A percentile compares a stretch with the other conserved stretches of the same genome.
These are phyloP conservation scores for Phytophthora brassicae DNA, from an alignment of 352 stramenopile genomes.

Conservation along the genomic window DNA sequence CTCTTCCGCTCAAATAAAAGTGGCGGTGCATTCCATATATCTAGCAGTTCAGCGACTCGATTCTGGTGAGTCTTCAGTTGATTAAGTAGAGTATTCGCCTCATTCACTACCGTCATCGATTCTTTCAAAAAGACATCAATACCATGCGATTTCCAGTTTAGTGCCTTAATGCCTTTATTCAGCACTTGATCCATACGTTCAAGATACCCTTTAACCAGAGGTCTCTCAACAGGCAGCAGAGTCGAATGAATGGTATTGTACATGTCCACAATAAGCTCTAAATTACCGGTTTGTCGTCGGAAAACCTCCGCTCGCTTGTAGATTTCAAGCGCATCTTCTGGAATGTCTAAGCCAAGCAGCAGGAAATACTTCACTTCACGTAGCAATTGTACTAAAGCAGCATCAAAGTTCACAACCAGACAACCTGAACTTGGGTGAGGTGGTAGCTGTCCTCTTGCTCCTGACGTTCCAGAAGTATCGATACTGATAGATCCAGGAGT, in stretches of 20 bases:
- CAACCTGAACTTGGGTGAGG: slow-evolving; percentile 15
- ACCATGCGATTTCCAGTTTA: slow-evolving; percentile 94
- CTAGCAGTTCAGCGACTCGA: slow-evolving; percentile 75
- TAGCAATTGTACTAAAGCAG: slow-evolving; percentile 87
- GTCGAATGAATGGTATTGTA: slow-evolving; percentile 91
- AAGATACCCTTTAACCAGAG: slow-evolving; percentile 86
- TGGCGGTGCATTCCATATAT: slow-evolving; percentile 68
- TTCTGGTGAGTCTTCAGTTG: slow-evolving; percentile 89
- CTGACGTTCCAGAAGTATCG: slow-evolving; percentile 4
- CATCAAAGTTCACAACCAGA: slow-evolving; percentile 91
- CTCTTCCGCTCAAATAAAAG: slow-evolving; percentile 87
- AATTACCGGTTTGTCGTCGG: slow-evolving; percentile 87
- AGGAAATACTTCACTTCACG: slow-evolving; percentile 95
- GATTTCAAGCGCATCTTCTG: slow-evolving; percentile 88
- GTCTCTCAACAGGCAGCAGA: slow-evolving; percentile 87
- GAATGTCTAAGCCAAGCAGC: slow-evolving; percentile 88
- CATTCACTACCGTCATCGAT: slow-evolving; percentile 87
- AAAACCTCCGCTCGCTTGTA: slow-evolving; percentile 93
- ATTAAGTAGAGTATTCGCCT: slow-evolving; percentile 82
- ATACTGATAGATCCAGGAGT: slow-evolving; percentile 10
- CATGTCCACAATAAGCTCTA: slow-evolving; percentile 93
- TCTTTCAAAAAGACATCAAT: slow-evolving; percentile 93
- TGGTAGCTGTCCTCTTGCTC: slow-evolving; percentile 12
- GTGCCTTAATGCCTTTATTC: slow-evolving; percentile 83
- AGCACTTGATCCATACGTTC: slow-evolving; percentile 91